Base-by-base conservation (phyloP, 345 rosid species). In the Chamaenerion angustifolium region DNA sequence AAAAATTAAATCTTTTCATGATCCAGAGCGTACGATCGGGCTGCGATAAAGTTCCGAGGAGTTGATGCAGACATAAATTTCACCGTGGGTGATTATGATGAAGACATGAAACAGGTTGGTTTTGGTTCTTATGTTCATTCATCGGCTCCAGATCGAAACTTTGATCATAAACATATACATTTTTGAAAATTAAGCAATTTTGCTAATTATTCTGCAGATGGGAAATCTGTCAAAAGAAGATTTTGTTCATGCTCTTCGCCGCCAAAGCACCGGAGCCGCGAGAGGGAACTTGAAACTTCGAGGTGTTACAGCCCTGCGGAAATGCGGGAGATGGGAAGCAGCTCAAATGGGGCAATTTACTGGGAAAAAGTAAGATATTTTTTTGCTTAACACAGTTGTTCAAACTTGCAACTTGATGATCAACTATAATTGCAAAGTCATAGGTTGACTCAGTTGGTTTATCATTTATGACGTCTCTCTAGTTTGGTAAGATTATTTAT, bases 11-110 rank as follows among this genome's bases (percentile, higher is more conserved):
- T 42, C 13, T 42, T 44, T 11, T 45, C 37, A 42, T 18, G 42
- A 21, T 56, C 52, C 54, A 79, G 86, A 57, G 83, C 83, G 0
- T 82, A 79, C 57, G 86, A 79, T 71, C 75, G 76, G 17, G 84
- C 93, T 42, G 93, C 93, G 1, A 75, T 82, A 54, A 82, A 82
- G 65, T 82, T 82, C 59, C 67, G 90, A 0, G 90, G 90, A 46
- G 64, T 67, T 14, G 87, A 77, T 43, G 84, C 87, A n/a, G 84
- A 77, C 67, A 76, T 73, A 49, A 74, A 83, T 64, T 79, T 80
- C 45, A 68, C 42, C 56, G 68, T 69, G 25, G 55, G 56, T 50
- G 82, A 83, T 52, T 76, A 79, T 37, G 77, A 69, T 0, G 85
- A 79, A 51, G 85, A 76, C 25, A 71, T 72, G 64, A 68, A 68